These are phyloP conservation scores for Rosa hybrid DNA, from an alignment of 331 rosid genomes.

Conservation along the genomic window DNA sequence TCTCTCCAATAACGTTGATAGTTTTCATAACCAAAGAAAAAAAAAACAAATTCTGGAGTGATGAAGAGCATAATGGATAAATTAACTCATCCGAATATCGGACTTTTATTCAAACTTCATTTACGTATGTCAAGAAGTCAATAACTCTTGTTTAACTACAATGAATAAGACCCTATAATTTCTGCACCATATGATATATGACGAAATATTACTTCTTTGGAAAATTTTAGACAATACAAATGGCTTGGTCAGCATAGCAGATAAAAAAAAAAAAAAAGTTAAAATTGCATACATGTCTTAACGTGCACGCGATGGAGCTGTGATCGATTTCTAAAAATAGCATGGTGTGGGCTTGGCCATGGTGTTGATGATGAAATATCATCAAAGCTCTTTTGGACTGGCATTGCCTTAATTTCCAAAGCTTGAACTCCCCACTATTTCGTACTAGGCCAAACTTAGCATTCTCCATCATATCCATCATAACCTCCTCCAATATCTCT, in stretches of 20 bases:
- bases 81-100: background rate
- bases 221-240: background rate
- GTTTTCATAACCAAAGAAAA: no score
- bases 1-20: no score
- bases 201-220: background rate
- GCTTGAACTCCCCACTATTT: slow-evolving; percentile 10
- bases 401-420: slow-evolving; percentile 11
- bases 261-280: background rate
- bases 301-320: slow-evolving; percentile 11
- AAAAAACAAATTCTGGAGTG: background rate
- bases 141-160: background rate
- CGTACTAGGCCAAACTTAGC: background rate
- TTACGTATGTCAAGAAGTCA: background rate
- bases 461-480: slow-evolving; percentile 9
- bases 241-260: background rate
- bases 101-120: background rate
- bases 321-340: slow-evolving; percentile 7
- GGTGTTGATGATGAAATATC: background rate
- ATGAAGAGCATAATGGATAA: background rate
- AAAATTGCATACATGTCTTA: background rate
- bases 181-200: background rate
- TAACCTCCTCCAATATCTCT: slow-evolving; percentile 5
- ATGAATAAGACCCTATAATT: background rate
- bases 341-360: slow-evolving; percentile 1
- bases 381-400: background rate